These are phyloP conservation scores for Podochytrium sp. DNA, from an alignment of 192 early-diverging fungal genomes.

Conservation along the genomic window DNA sequence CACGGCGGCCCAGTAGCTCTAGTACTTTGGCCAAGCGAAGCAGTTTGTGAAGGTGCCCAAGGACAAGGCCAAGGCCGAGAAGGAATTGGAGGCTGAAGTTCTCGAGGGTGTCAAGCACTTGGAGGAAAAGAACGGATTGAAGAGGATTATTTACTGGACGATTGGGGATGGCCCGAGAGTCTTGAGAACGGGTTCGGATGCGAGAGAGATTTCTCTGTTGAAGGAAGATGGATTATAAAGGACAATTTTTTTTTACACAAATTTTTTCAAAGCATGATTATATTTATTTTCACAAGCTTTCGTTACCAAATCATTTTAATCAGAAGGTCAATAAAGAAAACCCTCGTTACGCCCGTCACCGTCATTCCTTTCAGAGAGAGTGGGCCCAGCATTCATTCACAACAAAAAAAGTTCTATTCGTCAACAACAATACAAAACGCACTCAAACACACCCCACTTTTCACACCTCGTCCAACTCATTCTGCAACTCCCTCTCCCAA, in stretches of 20 bases:
- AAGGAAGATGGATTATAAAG: slow-evolving; percentile 66
- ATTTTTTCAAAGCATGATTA: too few relatives aligned
- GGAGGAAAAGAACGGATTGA: slow-evolving; percentile 64
- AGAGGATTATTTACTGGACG: slow-evolving; percentile 86
- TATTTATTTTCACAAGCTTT: too few relatives aligned
- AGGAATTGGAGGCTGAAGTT: slow-evolving; percentile 43
- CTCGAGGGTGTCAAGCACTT: slow-evolving; percentile 59
- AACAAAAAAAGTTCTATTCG: too few relatives aligned
- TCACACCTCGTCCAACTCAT: slow-evolving; percentile 32
- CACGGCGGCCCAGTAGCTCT: too few relatives aligned
- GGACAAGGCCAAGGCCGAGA: background rate
- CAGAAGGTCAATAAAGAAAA: too few relatives aligned
- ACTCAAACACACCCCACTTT: background rate
- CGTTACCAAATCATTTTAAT: too few relatives aligned
- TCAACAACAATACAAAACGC: background rate
- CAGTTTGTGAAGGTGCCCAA: slow-evolving; percentile 31
- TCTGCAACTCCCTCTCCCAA: slow-evolving; percentile 34
- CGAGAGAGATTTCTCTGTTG: slow-evolving; percentile 56
- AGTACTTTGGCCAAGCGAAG: slow-evolving; percentile 52
- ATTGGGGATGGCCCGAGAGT: slow-evolving; percentile 94
- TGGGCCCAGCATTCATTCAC: too few relatives aligned
- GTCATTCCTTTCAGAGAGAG: too few relatives aligned
- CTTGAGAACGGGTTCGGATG: slow-evolving; percentile 44
- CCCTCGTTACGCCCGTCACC: too few relatives aligned
- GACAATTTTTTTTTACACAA: too few relatives aligned